These are phyloP conservation scores for Ilyonectria sp. DNA, from an alignment of 2,329 filamentous ascomycete genomes.

Conservation along the genomic window DNA sequence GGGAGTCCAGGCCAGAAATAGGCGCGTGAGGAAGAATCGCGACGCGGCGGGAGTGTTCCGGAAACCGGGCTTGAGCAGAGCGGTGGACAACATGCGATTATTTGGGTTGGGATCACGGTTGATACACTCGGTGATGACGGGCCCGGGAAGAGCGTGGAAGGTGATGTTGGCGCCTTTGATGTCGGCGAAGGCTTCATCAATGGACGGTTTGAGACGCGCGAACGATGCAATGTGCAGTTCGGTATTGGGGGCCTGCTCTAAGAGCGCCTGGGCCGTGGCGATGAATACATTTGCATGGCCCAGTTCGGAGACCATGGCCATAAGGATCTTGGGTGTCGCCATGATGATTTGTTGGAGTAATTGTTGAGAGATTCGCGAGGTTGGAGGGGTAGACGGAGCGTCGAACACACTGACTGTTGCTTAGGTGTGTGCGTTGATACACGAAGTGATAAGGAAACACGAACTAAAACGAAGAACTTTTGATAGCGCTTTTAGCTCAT, in stretches of 20 bases:
- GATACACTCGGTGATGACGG: background rate
- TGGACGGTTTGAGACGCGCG: background rate
- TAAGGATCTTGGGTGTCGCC: conserved; percentile 10
- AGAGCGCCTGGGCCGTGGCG: conserved; percentile 15
- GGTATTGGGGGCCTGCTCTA: background rate
- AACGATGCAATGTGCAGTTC: conserved; percentile 20
- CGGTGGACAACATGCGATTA: background rate
- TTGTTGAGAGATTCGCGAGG: background rate
- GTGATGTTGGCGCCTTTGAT: background rate
- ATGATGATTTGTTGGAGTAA: background rate
- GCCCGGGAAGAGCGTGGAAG: background rate
- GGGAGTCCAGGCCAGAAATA: background rate
- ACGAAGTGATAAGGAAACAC: no score
- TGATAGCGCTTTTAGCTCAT: no score
- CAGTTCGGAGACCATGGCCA: conserved; percentile 11
- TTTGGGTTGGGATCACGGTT: background rate
- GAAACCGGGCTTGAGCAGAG: conserved; percentile 1
- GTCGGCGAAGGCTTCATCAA: background rate
- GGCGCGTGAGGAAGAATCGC: conserved; percentile 2
- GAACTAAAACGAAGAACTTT: no score
- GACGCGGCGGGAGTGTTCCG: background rate
- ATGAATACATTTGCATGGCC: conserved; percentile 29
- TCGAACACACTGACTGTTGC: no score
- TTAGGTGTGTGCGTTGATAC: no score
- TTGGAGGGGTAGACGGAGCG: no score